These are phyloP conservation scores for Leishmania turanica DNA, from an alignment of 208 protist species.

Conservation along the genomic window DNA sequence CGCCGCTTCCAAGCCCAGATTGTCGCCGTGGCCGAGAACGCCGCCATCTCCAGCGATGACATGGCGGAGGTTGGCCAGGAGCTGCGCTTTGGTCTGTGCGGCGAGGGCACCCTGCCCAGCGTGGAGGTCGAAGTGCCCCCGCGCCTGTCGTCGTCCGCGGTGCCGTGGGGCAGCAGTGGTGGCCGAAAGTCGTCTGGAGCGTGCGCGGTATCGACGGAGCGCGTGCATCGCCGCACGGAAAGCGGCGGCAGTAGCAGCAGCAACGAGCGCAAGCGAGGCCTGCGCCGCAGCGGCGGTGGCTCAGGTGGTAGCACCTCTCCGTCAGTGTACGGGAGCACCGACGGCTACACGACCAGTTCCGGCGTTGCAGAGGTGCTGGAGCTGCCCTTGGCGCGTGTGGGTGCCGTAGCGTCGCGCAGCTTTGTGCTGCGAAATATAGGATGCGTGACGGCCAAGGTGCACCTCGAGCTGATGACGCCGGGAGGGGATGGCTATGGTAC, in stretches of 20 bases:
- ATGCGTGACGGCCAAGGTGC: conserved; percentile 80
- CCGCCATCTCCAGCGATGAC: conserved; percentile 49
- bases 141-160: conserved; percentile 24
- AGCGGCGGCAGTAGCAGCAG: conserved; percentile 6
- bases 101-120: conserved; percentile 94
- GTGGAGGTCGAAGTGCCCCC: conserved; percentile 75
- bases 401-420: conserved; percentile 36
- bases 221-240: conserved; percentile 15
- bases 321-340: conserved; percentile 4
- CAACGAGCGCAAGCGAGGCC: conserved; percentile 14
- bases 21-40: conserved; percentile 90
- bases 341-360: background rate
- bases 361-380: conserved; percentile 61
- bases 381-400: conserved; percentile 83
- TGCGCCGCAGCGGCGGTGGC: conserved; percentile 20
- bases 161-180: background rate
- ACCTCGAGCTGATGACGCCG: conserved; percentile 42
- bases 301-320: background rate
- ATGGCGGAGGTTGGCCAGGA: conserved; percentile 15
- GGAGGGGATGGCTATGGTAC: background rate
- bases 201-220: conserved; percentile 11
- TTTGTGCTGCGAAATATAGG: conserved; percentile 91
- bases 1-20: conserved; percentile 85
- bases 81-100: conserved; percentile 91
- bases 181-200: background rate